A percentile compares a stretch with the other conserved stretches of the same genome.
Conservation (phyloP, 345 rosid genomes). For the Angophora floribunda region DNA sequence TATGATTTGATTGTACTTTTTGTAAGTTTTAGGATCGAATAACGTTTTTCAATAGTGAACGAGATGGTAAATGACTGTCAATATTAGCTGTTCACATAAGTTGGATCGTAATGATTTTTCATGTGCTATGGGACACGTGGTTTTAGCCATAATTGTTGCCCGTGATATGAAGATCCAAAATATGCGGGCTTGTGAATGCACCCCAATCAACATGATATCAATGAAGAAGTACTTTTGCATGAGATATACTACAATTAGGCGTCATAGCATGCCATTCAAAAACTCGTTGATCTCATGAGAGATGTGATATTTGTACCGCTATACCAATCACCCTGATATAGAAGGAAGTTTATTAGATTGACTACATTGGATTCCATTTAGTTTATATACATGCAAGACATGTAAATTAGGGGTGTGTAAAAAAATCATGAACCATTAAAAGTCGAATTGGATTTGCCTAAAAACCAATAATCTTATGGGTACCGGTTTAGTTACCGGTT, state of each 20-base stretch:
- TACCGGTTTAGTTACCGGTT: too few relatives aligned
- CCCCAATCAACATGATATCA: not conserved
- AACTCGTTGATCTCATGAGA: not conserved
- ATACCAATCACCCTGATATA: rapidly evolving
- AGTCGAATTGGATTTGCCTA: too few relatives aligned
- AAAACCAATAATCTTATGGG: too few relatives aligned
- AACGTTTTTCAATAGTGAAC: not conserved
- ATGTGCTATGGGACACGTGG: rapidly evolving
- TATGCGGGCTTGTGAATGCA: not conserved
- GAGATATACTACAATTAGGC: not conserved
- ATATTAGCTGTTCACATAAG: rapidly evolving
- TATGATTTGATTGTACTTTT: too few relatives aligned
- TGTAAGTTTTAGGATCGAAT: rapidly evolving
- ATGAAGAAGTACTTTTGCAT: not conserved
- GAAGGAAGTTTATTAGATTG: not conserved
- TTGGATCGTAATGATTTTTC: not conserved
- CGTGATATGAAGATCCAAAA: not conserved
- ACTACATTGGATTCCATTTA: not conserved
- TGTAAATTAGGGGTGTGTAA: not conserved
- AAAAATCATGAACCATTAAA: rapidly evolving
- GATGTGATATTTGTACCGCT: too few relatives aligned
- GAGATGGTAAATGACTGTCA: rapidly evolving
- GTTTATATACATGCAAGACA: not conserved
- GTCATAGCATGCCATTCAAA: not conserved
- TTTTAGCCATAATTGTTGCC: not conserved